Conservation (phyloP, 345 rosid species). For the Psidium guajava region DNA sequence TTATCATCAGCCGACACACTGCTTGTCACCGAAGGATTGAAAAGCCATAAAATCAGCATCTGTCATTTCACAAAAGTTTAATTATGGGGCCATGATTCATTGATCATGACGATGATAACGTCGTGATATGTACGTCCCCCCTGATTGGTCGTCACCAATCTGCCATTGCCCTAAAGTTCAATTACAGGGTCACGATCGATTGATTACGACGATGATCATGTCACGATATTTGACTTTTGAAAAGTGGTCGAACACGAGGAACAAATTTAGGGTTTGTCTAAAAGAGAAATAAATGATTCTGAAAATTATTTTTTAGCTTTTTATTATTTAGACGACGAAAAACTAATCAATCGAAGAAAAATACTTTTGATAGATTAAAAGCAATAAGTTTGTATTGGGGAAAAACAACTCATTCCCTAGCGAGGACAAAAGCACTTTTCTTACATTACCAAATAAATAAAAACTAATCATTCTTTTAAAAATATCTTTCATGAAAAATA, state of each 20-base stretch:
- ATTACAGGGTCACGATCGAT: neutral
- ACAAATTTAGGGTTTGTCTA: neutral
- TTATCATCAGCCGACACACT: neutral
- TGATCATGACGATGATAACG: no score
- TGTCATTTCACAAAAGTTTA: neutral
- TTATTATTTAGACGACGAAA: neutral
- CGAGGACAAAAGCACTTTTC: neutral
- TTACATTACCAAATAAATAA: neutral
- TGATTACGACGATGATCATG: neutral
- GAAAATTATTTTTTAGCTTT: neutral
- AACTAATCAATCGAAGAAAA: neutral
- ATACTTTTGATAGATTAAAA: neutral
- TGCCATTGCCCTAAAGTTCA: neutral
- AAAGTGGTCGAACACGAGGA: neutral
- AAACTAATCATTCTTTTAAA: neutral
- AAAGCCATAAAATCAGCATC: neutral
- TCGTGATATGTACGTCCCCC: no score
- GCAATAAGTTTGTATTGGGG: neutral
- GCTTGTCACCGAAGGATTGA: no score
- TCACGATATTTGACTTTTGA: neutral
- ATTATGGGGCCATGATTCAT: neutral
- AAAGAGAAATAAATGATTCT: neutral
- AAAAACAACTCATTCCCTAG: neutral
- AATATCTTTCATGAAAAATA: neutral
- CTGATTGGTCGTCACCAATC: no score